Conservation (phyloP, 2,329 filamentous ascomycete species). For the Capronia epimyces region DNA sequence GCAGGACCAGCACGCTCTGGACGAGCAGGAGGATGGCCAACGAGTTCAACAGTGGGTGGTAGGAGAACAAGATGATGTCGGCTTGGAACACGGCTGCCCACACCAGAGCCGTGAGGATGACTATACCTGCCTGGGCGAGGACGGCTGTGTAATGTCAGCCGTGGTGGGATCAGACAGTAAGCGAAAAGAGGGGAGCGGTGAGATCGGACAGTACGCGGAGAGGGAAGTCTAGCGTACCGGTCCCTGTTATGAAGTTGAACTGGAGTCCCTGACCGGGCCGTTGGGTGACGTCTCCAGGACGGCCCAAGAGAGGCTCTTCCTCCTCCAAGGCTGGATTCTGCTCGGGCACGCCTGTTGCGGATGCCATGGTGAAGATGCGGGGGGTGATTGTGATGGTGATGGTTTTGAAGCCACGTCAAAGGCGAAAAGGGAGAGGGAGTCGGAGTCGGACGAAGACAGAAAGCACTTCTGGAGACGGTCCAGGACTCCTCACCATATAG, state of each 20-base stretch:
- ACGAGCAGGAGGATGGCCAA: slow-evolving; percentile 68
- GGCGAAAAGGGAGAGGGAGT: too few relatives aligned
- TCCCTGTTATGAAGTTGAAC: slow-evolving; percentile 71
- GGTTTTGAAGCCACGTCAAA: too few relatives aligned
- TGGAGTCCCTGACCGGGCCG: slow-evolving; percentile 57
- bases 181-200: slow-evolving; percentile 22
- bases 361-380: slow-evolving; percentile 52
- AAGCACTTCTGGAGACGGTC: too few relatives aligned
- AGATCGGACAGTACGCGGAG: not conserved
- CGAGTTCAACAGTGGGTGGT: slow-evolving; percentile 64
- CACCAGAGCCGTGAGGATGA: slow-evolving; percentile 68
- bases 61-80: slow-evolving; percentile 74
- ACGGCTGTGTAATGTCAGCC: slow-evolving; percentile 64
- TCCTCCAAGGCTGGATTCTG: slow-evolving; percentile 47
- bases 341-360: slow-evolving; percentile 62
- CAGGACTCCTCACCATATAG: too few relatives aligned
- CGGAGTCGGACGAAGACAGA: too few relatives aligned
- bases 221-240: slow-evolving; percentile 26
- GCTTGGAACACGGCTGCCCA: slow-evolving; percentile 71
- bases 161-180: too few relatives aligned
- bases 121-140: slow-evolving; percentile 70
- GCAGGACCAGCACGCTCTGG: slow-evolving; percentile 76
- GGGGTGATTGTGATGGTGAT: too few relatives aligned
- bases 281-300: slow-evolving; percentile 68
- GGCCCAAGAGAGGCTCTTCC: slow-evolving; percentile 65